phyloP scores from a whole-genome alignment of 2,329 filamentous ascomycete species.

The Fusarium chlamydosporum region DNA sequence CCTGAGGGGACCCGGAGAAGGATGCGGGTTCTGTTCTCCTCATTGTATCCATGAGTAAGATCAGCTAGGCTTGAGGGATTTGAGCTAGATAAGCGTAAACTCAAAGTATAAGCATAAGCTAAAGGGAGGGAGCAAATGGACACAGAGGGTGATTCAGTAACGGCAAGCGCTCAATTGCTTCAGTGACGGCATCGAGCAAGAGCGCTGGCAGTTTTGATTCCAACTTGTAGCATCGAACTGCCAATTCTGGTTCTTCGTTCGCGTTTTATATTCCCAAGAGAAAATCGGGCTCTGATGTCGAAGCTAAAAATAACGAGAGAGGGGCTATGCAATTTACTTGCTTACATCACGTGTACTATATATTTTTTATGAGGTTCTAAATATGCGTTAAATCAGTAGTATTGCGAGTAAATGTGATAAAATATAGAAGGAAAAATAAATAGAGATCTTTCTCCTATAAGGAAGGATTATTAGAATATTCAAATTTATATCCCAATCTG shows the following conservation, averaged over 20 bases:
- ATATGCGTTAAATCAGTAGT: too few species aligned
- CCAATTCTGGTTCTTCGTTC: background rate
- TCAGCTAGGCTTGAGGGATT: background rate
- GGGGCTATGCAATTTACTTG: too few species aligned
- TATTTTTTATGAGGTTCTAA: too few species aligned
- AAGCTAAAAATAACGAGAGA: background rate
- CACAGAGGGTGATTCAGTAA: background rate
- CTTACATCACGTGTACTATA: too few species aligned
- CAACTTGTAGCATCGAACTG: background rate
- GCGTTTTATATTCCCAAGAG: background rate
- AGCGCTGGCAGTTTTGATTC: fast-evolving
- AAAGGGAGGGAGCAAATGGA: background rate
- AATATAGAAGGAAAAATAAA: too few species aligned
- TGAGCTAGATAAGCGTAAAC: background rate
- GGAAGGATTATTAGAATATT: too few species aligned
- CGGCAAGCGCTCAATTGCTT: background rate
- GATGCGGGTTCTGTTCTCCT: background rate
- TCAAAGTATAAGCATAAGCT: background rate
- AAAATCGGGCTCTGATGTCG: background rate
- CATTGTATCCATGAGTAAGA: background rate
- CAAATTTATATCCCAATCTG: too few species aligned
- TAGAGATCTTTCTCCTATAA: too few species aligned
- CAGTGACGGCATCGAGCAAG: fast-evolving
- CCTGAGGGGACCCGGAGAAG: conserved; percentile 2
- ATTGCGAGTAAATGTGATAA: too few species aligned